Percentiles rank a stretch among this genome's conserved stretches.
These are phyloP conservation scores for Quercus bicolor DNA, from an alignment of 306 rosid genomes.

Conservation along the genomic window DNA sequence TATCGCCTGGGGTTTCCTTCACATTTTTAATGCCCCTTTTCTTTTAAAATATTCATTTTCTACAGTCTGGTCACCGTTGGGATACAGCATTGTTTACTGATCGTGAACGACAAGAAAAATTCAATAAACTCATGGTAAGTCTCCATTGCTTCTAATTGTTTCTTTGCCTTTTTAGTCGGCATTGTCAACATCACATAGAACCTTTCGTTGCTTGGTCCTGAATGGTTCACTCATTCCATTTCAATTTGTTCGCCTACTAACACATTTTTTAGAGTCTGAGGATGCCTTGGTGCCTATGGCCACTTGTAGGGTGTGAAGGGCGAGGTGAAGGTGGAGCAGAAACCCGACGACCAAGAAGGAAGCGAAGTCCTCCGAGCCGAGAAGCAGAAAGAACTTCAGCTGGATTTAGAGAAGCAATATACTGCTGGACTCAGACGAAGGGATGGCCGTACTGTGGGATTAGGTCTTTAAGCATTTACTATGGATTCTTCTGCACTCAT, in stretches of 20 bases:
- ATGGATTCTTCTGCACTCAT: slow-evolving; percentile 3
- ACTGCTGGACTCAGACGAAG: slow-evolving; percentile 93
- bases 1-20: slow-evolving; percentile 11
- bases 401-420: slow-evolving; percentile 93
- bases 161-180: background rate
- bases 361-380: slow-evolving; percentile 48
- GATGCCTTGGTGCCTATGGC: slow-evolving; percentile 99
- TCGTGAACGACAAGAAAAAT: slow-evolving; percentile 90
- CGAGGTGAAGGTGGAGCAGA: slow-evolving; percentile 58
- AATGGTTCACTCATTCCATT: slow-evolving; percentile 39
- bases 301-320: slow-evolving; percentile 98
- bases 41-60: slow-evolving; percentile 11
- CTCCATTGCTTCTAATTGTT: slow-evolving; percentile 3
- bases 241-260: slow-evolving; percentile 67
- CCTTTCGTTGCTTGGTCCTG: slow-evolving; percentile 25
- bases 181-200: slow-evolving; percentile 13
- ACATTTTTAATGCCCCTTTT: slow-evolving; percentile 9
- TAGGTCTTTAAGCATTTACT: slow-evolving; percentile 59
- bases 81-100: slow-evolving; percentile 67
- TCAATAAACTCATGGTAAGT: slow-evolving; percentile 98
- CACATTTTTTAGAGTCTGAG: slow-evolving; percentile 99
- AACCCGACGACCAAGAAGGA: slow-evolving; percentile 40
- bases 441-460: slow-evolving; percentile 98
- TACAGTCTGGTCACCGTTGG: slow-evolving; percentile 84
- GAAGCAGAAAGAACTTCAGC: slow-evolving; percentile 87